Base-by-base conservation (phyloP, 2,329 filamentous ascomycete species). In the Fusarium gaditjirri region DNA sequence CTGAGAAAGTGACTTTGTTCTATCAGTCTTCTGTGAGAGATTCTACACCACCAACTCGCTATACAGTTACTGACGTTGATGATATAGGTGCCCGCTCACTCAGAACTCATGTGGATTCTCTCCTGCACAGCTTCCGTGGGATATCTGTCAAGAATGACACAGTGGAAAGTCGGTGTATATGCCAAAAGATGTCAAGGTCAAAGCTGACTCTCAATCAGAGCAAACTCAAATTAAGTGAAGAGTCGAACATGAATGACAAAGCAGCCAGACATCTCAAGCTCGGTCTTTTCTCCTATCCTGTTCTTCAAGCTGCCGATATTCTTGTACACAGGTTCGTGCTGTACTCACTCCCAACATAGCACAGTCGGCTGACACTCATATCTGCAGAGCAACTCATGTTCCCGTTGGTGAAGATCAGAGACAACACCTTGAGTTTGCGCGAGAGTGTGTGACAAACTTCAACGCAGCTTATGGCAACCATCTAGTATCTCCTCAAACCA, bases 111-210 rank as follows among this genome's bases (percentile, higher is more conserved):
- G 93, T 99, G 96, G 96, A 94, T 98, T 78, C 84, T 99, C 69
- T 95, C 94, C 78, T 98, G 95, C 74, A 93, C 93, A 57, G 93
- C 96, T 29, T 95, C 93, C 9, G 94, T 96, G 81, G 96, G 96
- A 42, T 97, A 97, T 82, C 85, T 99, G n/a, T 92, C 92, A 14
- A 88, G 96, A n/a, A 99, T 99, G 96, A 98, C 96, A 33, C 96
- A 98, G 82, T 99, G 96, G 95, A 99, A 99, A 90, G 94, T 94
- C 65, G 54, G 25, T 47, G 12, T 14, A 6, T 12, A 16, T 35
- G 23, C 19, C 5, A 29, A 47, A n/a, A 16, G 17, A 36, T 50
- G 14, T 4, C 12, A 14, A 27, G 23, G 6, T 12, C 6, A 8
- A 2, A 5, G 12, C 57, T 78, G 31, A 78, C 25, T 33, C 9